A percentile compares a stretch with the other conserved stretches of the same genome.
phyloP scores from a whole-genome alignment of 2,329 filamentous ascomycete species.

The Apiospora saccharicola region DNA sequence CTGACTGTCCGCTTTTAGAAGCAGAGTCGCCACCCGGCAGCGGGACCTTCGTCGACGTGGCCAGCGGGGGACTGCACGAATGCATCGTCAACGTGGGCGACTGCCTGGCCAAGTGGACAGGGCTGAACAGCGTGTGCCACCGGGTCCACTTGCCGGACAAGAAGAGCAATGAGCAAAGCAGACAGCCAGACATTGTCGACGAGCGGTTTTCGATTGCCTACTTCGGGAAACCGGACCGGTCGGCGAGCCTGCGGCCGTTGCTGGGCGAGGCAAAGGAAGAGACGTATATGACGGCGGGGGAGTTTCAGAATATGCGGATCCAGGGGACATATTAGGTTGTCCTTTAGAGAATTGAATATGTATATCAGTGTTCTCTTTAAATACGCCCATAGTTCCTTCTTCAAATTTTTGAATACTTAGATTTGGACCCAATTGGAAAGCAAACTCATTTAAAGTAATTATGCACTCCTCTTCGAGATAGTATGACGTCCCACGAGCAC shows the following conservation, averaged over 20 bases:
- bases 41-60: not conserved
- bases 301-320: not conserved
- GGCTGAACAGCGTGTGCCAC: not conserved
- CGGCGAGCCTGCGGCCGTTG: not conserved
- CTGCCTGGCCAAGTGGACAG: slow-evolving; percentile 10
- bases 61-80: not conserved
- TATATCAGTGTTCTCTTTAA: not conserved
- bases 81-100: slow-evolving; percentile 17
- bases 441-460: not conserved
- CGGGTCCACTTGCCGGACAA: slow-evolving; percentile 16
- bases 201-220: slow-evolving; percentile 18
- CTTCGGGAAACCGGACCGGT: slow-evolving; percentile 9
- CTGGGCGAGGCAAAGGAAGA: not conserved
- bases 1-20: too few species aligned
- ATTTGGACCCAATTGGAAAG: not conserved
- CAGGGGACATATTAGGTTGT: slow-evolving; percentile 2
- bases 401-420: too few species aligned
- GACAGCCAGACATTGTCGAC: not conserved
- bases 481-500: not conserved
- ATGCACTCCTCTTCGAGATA: not conserved
- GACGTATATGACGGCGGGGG: not conserved
- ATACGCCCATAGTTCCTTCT: too few species aligned
- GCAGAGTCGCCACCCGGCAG: slow-evolving; percentile 1
- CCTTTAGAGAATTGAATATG: not conserved
- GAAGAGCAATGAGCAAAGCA: too few species aligned